These are phyloP conservation scores for Acanthochlamys bracteata DNA, from an alignment of 106 monocot genomes.

Conservation along the genomic window DNA sequence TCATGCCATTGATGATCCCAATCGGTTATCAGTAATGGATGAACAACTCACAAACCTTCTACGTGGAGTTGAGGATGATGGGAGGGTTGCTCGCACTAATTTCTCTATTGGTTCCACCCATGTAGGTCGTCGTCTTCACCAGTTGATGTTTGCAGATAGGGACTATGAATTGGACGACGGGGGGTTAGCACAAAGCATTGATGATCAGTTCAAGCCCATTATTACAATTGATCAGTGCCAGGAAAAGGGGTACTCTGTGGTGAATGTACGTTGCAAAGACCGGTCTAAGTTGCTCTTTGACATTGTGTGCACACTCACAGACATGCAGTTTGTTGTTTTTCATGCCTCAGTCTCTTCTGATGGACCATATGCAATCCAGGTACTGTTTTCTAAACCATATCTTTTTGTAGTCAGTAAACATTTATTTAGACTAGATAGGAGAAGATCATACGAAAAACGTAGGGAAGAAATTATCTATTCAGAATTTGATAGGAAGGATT, in stretches of 20 bases:
- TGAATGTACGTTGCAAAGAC: constrained; percentile 76
- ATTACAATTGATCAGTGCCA: constrained; percentile 68
- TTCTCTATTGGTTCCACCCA: constrained; percentile 54
- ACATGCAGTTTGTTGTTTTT: constrained; percentile 85
- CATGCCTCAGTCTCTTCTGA: constrained; percentile 87
- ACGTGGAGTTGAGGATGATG: constrained; percentile 35
- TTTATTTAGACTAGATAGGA: neutral
- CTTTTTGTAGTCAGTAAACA: neutral
- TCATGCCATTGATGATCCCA: constrained; percentile 42
- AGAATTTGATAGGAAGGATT: neutral
- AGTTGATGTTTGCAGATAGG: constrained; percentile 77
- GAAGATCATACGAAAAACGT: neutral
- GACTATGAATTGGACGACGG: constrained; percentile 41
- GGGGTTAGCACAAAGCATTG: constrained; percentile 10
- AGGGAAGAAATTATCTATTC: neutral
- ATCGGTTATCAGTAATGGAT: constrained; percentile 45
- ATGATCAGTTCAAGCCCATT: constrained; percentile 27
- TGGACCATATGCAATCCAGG: constrained; percentile 66
- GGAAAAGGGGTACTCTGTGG: constrained; percentile 85
- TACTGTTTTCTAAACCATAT: constrained; percentile 6
- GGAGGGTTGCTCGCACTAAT: constrained; percentile 34
- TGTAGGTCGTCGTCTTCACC: constrained; percentile 84
- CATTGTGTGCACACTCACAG: constrained; percentile 88
- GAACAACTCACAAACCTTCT: constrained; percentile 55
- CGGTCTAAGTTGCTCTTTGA: constrained; percentile 79